Base-by-base conservation (phyloP, 306 rosid species). In the Acmispon strigosus region DNA sequence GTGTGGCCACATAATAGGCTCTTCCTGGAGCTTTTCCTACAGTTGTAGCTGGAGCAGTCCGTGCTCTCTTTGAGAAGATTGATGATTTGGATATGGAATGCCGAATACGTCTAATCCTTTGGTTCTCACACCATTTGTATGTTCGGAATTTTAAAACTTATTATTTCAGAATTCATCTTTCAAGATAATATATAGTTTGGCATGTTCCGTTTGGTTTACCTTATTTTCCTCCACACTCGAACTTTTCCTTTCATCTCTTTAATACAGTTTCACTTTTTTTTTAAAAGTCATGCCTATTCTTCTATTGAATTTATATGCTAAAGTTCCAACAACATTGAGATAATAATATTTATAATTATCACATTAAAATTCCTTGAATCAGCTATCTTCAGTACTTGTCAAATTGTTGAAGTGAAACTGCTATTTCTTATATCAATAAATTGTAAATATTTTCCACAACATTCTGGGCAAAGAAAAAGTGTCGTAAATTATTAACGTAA, bases 1-100 rank as follows among this genome's bases (percentile, higher is more conserved):
- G 14, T 45, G 71, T 45, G 61, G 75, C 56, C 78, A 9, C 47
- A 44, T 69, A 74, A 76, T 74, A 94, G 99, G 99, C 99, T 83
- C 99, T 94, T 73, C 99, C 99, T 67, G 99, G 99, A 72, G 99
- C 99, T 59, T 94, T 94, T 82, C 99, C 99, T 42, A 95, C 92
- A 70, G 95, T 94, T 77, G 90, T 94, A 37, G 99, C 99, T 42
- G 99, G 96, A n/a, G n/a, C n/a, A n/a, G n/a, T n/a, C n/a, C n/a
- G n/a, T n/a, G n/a, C n/a, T n/a, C n/a, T n/a, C n/a, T n/a, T n/a
- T n/a, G n/a, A n/a, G n/a, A n/a, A n/a, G n/a, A n/a, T n/a, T n/a
- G n/a, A n/a, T n/a, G n/a, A n/a, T n/a, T n/a, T n/a, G n/a, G n/a
- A n/a, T n/a, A n/a, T n/a, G n/a, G n/a, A n/a, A n/a, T n/a, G n/a